These are phyloP conservation scores for Aquilaria agallochum DNA, from an alignment of 441 rosid genomes.

Conservation along the genomic window DNA sequence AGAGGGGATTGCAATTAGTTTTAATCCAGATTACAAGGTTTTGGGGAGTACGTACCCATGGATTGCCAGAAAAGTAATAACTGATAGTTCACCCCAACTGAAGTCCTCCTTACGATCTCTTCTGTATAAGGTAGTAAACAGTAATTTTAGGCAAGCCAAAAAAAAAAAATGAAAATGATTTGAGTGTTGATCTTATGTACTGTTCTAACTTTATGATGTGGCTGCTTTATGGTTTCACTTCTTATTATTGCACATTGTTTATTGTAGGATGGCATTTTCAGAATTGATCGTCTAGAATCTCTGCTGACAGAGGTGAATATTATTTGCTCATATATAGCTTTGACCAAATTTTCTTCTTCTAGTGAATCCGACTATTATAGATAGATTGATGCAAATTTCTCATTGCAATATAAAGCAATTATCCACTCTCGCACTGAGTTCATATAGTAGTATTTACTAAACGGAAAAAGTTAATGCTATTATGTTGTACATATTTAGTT, in stretches of 20 bases:
- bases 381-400: no score
- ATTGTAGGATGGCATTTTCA: conserved; percentile 82
- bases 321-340: no score
- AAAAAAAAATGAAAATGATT: no score
- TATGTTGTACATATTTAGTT: no score
- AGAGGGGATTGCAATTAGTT: conserved; percentile 91
- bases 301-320: conserved; percentile 67
- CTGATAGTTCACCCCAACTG: conserved; percentile 87
- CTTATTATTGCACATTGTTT: neutral
- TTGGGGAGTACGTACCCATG: conserved; percentile 97
- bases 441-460: no score
- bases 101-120: conserved; percentile 72
- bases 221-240: neutral
- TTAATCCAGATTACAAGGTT: conserved; percentile 86
- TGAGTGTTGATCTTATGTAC: no score
- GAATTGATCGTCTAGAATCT: conserved; percentile 95
- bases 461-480: no score
- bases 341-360: no score
- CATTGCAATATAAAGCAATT: no score
- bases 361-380: no score
- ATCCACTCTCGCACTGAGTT: no score
- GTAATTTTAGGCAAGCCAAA: neutral
- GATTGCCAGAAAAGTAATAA: conserved; percentile 91
- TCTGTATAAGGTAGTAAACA: conserved; percentile 66
- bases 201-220: no score